Percentiles rank a stretch among this genome's conserved stretches.
phyloP scores from a whole-genome alignment of 805 yeast genomes.

The Myxozyma mucilagina region DNA sequence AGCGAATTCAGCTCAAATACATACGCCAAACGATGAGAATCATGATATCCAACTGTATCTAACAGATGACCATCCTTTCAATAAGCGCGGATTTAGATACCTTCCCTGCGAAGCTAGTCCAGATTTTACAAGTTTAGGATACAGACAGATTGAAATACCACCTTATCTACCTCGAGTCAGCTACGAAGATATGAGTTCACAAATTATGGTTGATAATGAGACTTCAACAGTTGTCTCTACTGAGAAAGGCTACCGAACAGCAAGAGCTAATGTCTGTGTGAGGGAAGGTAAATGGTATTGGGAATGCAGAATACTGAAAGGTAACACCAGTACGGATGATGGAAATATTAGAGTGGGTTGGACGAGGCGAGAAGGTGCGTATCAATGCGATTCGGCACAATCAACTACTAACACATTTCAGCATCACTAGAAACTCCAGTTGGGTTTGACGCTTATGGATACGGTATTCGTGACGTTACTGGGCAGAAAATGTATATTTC shows the following conservation, averaged over 20 bases:
- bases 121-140: constrained; percentile 55
- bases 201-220: constrained; percentile 48
- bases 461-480: constrained; percentile 77
- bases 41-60: constrained; percentile 41
- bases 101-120: constrained; percentile 70
- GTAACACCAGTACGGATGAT: constrained; percentile 31
- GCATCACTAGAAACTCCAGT: constrained; percentile 92
- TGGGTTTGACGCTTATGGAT: constrained; percentile 92
- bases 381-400: no score
- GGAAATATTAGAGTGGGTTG: constrained; percentile 80
- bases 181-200: constrained; percentile 69
- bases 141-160: constrained; percentile 70
- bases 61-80: constrained; percentile 78
- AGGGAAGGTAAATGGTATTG: constrained; percentile 79
- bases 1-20: background rate
- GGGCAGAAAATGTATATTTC: constrained; percentile 78
- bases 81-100: constrained; percentile 79
- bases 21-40: constrained; percentile 1
- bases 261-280: constrained; percentile 70
- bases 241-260: constrained; percentile 75
- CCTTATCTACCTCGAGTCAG: constrained; percentile 62
- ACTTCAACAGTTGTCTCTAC: constrained; percentile 51
- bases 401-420: background rate
- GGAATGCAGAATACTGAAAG: constrained; percentile 62
- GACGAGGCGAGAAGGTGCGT: constrained; percentile 61